phyloP scores from a whole-genome alignment of 768 basidiomycete genomes.

The Auriscalpium orientale region DNA sequence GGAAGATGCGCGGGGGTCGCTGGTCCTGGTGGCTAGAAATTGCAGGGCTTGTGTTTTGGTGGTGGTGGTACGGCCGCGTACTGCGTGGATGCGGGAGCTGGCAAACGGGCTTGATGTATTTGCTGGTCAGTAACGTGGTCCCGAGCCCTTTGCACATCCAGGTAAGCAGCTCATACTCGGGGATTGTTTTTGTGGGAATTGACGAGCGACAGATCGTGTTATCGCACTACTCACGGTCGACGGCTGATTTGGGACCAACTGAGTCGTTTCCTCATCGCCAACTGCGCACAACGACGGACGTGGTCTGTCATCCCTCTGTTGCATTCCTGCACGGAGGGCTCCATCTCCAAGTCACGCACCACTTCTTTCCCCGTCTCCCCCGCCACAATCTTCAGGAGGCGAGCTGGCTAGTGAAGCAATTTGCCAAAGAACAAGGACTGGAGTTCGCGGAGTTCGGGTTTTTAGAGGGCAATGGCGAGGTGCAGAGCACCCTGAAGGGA shows the following conservation, averaged over 20 bases:
- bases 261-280: conserved; percentile 95
- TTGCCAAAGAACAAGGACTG: conserved; percentile 76
- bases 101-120: conserved; percentile 60
- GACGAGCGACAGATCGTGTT: conserved; percentile 65
- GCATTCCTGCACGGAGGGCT: conserved; percentile 95
- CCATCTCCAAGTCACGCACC: conserved; percentile 95
- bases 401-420: conserved; percentile 78
- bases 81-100: conserved; percentile 66
- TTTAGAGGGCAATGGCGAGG: conserved; percentile 76
- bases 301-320: conserved; percentile 76
- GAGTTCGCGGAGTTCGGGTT: conserved; percentile 91
- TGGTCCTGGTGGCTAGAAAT: conserved; percentile 82
- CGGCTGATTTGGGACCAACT: conserved; percentile 78
- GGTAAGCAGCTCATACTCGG: conserved; percentile 35
- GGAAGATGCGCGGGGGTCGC: conserved; percentile 55
- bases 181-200: neutral
- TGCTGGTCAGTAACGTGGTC: conserved; percentile 77
- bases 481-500: conserved; percentile 68
- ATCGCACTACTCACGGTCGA: conserved; percentile 95
- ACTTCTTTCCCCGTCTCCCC: conserved; percentile 92
- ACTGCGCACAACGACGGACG: conserved; percentile 95
- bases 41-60: conserved; percentile 71
- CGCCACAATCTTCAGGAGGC: conserved; percentile 87
- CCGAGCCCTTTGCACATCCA: conserved; percentile 93
- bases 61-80: conserved; percentile 76